Evolutionary conservation across 352 stramenopile species (phyloP), one percentile per base, ranked within the genome.

Genomic region (Phytophthora melonis): DNA sequence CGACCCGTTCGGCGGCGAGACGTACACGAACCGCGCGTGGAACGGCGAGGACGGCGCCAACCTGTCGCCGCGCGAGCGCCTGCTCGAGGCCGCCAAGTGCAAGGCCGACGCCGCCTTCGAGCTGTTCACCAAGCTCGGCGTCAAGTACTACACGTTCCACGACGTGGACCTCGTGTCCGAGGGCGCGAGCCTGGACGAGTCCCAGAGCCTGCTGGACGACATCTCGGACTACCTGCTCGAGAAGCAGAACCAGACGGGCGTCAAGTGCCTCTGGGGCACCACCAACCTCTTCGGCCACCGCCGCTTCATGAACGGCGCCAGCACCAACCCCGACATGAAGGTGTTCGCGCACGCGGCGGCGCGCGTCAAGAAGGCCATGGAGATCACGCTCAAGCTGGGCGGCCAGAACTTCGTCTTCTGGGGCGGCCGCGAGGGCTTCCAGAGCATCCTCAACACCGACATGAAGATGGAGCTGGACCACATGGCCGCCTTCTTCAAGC

Each of bases 401-500:
- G 91, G 89, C 23, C 73, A 88, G 64, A 94, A 94, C 78, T 91
- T 93, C 70, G 91, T 97, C 10, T 97, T 97, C 76, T 97, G 90
- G 91, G 90, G 88, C 58, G 91, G 91, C 16, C 82, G 91, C 30
- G 91, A 94, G 34, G 89, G 89, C 50, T 94, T 91, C 79, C 87
- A 94, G 69, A 89, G 73, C 68, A 74, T 96, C 21, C 61, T 97
- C 32, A 97, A 95, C 69, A 96, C 85, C 13, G 77, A 95, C 62
- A 73, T 89, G 62, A 86, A 87, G 56, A 74, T 76, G 41, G 91
- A 97, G 67, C 83, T 94, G 56, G 89, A 96, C 70, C 88, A 97
- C 72, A 90, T 94, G 75, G 91, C 88, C 1, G 72, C 74, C 25
- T 94, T 97, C 74, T 90, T 95, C 66, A 85, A 87, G 66, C 92